A percentile compares a stretch with the other conserved stretches of the same genome.
phyloP scores from a whole-genome alignment of 75 land plant species.

The Picea sitchensis region DNA sequence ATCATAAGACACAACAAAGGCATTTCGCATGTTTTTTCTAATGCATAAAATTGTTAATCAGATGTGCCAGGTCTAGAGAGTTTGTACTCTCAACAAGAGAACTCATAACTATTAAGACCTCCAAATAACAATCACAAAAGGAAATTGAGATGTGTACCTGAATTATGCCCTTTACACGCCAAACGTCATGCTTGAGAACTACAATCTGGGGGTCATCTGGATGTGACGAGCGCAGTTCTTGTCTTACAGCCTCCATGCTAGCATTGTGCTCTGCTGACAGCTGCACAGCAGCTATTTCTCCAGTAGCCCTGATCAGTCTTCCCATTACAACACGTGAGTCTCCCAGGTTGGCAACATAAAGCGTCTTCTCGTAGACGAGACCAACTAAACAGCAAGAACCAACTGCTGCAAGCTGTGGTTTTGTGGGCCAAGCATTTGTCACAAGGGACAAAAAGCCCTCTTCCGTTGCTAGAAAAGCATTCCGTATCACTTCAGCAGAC shows the following conservation, averaged over 20 bases:
- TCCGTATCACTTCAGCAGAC: constrained; percentile 60
- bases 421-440: constrained; percentile 52
- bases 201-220: constrained; percentile 89
- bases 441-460: constrained; percentile 64
- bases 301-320: constrained; percentile 29
- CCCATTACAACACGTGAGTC: constrained; percentile 92
- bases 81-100: too few relatives aligned
- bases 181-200: constrained; percentile 73
- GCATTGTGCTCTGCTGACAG: constrained; percentile 86
- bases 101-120: too few relatives aligned
- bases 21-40: too few relatives aligned
- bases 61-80: too few relatives aligned
- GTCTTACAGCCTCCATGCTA: constrained; percentile 64
- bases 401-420: constrained; percentile 70
- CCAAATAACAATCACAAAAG: too few relatives aligned
- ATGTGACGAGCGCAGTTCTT: constrained; percentile 65
- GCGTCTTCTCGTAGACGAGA: constrained; percentile 42
- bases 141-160: constrained; percentile 42
- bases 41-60: too few relatives aligned
- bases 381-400: constrained; percentile 91
- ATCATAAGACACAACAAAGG: too few relatives aligned
- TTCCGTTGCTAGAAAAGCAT: constrained; percentile 75
- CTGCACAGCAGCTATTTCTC: constrained; percentile 54
- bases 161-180: constrained; percentile 95
- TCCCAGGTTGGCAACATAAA: constrained; percentile 82